These are phyloP conservation scores for Trypanosoma congolense DNA, from an alignment of 208 protist genomes.

Conservation along the genomic window DNA sequence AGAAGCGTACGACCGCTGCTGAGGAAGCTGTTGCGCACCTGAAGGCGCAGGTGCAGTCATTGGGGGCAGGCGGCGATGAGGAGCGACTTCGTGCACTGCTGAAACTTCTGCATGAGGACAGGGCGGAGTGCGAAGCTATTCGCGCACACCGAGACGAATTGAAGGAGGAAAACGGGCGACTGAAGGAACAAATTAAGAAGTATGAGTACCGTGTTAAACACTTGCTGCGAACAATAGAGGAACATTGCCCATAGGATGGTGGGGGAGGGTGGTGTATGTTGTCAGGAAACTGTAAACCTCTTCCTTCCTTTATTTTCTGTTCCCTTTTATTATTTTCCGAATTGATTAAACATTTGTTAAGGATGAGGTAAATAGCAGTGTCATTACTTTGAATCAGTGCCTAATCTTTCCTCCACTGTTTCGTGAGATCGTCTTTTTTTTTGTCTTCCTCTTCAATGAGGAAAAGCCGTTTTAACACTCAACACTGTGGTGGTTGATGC, in stretches of 20 bases:
- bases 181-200: conserved; percentile 55
- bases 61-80: conserved; percentile 14
- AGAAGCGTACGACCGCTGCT: conserved; percentile 41
- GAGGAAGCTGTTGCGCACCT: conserved; percentile 50
- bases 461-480: too few species aligned
- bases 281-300: background rate
- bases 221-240: conserved; percentile 74
- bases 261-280: conserved; percentile 23
- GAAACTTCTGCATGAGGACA: conserved; percentile 58
- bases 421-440: too few species aligned
- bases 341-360: too few species aligned
- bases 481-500: too few species aligned
- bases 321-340: too few species aligned
- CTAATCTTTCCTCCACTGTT: too few species aligned
- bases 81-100: conserved; percentile 47
- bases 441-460: too few species aligned
- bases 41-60: conserved; percentile 22
- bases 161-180: conserved; percentile 67
- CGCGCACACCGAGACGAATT: conserved; percentile 73
- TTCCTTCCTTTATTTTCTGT: background rate
- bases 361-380: too few species aligned
- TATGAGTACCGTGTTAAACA: conserved; percentile 83
- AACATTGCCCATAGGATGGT: conserved; percentile 32
- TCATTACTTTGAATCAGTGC: too few species aligned
- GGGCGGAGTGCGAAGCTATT: conserved; percentile 72